Conservation (phyloP, 2,329 filamentous ascomycete species). For the Nemania sp. region DNA sequence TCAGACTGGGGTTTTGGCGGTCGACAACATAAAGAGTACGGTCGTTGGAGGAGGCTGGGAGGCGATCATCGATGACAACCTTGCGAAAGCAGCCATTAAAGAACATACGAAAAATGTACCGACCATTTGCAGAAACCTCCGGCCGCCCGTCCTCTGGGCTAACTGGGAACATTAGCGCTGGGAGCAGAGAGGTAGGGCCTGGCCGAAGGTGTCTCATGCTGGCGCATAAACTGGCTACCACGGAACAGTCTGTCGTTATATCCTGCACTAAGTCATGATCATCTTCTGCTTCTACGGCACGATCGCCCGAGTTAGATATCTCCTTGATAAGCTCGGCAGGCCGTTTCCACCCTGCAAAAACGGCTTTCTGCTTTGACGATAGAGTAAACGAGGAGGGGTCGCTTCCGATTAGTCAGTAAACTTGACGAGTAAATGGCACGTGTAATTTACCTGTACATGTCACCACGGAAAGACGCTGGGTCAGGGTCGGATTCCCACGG, state of each 20-base stretch:
- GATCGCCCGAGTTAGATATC: constrained; percentile 22
- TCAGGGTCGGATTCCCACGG: constrained; percentile 79
- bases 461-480: constrained; percentile 71
- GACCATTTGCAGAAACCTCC: constrained; percentile 79
- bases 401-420: constrained; percentile 58
- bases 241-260: constrained; percentile 94
- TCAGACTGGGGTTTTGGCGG: constrained; percentile 79
- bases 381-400: constrained; percentile 78
- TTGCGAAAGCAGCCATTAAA: constrained; percentile 94
- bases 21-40: constrained; percentile 90
- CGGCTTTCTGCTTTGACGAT: constrained; percentile 77
- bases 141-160: constrained; percentile 70
- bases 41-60: constrained; percentile 80
- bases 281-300: constrained; percentile 55
- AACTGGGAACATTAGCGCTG: constrained; percentile 80
- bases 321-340: constrained; percentile 74
- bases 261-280: constrained; percentile 92
- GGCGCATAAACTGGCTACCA: constrained; percentile 94
- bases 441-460: constrained; percentile 71
- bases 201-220: constrained; percentile 76
- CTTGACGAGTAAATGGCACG: neutral
- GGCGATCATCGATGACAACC: constrained; percentile 88
- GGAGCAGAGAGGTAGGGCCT: constrained; percentile 76
- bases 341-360: constrained; percentile 87
- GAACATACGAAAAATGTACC: constrained; percentile 91